phyloP scores from a whole-genome alignment of 2,329 filamentous ascomycete species.

The Ophiocordyceps camponoti-saundersi region DNA sequence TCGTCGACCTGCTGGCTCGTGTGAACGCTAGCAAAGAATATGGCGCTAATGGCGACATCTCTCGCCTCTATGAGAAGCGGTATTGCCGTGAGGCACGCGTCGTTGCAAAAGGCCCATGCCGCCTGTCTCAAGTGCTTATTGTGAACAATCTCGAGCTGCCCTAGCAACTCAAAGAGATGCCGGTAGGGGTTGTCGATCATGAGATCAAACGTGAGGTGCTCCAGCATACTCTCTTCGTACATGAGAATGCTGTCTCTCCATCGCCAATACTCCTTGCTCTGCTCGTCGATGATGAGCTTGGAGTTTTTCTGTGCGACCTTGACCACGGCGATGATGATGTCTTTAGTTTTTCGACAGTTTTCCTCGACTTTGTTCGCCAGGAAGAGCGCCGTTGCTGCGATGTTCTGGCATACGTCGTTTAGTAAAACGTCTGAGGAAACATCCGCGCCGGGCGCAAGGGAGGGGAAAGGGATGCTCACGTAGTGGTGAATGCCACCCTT shows the following conservation, averaged over 20 bases:
- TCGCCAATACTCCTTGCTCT: slow-evolving; percentile 95
- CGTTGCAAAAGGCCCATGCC: slow-evolving; percentile 88
- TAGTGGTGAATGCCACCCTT: slow-evolving; percentile 78
- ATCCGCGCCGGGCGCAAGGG: neutral
- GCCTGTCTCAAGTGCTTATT: slow-evolving; percentile 72
- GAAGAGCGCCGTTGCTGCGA: slow-evolving; percentile 82
- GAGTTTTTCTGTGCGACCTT: slow-evolving; percentile 91
- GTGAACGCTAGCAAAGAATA: slow-evolving; percentile 74
- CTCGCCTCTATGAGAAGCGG: slow-evolving; percentile 66
- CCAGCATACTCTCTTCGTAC: slow-evolving; percentile 84
- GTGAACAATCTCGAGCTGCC: slow-evolving; percentile 54
- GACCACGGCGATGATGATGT: slow-evolving; percentile 83
- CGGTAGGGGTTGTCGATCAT: slow-evolving; percentile 80
- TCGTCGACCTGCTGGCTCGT: slow-evolving; percentile 63
- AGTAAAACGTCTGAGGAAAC: slow-evolving; percentile 1
- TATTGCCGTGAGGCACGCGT: slow-evolving; percentile 69
- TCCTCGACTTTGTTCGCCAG: slow-evolving; percentile 96
- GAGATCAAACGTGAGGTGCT: slow-evolving; percentile 84
- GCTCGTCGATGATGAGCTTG: slow-evolving; percentile 80
- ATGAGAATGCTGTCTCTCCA: slow-evolving; percentile 90
- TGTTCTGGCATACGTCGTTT: slow-evolving; percentile 34
- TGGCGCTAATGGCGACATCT: slow-evolving; percentile 67
- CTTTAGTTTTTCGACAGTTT: slow-evolving; percentile 88
- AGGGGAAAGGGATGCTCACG: slow-evolving; percentile 30
- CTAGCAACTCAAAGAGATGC: slow-evolving; percentile 65